Evolutionary conservation across 2,329 filamentous ascomycete genomes (phyloP), one percentile per base, ranked within the genome.

Genomic region (Hypoxylon sp.): DNA sequence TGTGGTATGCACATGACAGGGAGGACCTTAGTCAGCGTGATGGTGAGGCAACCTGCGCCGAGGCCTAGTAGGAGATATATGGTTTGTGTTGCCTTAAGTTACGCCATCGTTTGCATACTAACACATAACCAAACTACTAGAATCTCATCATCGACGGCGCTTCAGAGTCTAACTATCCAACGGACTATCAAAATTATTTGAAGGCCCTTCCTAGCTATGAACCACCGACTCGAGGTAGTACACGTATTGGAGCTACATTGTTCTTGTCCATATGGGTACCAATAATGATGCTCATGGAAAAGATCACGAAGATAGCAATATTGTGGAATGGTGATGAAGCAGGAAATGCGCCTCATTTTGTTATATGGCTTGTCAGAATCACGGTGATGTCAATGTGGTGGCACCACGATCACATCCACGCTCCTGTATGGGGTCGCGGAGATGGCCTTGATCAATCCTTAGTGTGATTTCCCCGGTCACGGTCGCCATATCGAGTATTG

Each of bases 31-130:
- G 53, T 21, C 11, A 48, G 21, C 2, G 53, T 38, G 21, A 58
- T 58, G 53, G 9, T 13, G 19, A 58, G 38, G n/a, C 41, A 58
- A 11, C 53, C 53, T 13, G 14, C 38, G 13, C 53, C 53, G 21
- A 14, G 21, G 2, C 53, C 53, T 7, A 58, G 53, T 28, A 14
- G 28, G 19, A 38, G 53, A 2, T 58, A 58, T 23, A 58, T 46
- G 53, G 53, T 58, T 46, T 32, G 53, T 30, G 28, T 30, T 30
- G 34, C 36, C 13, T 14, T 14, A 41, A 41, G 6, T 30, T 9
- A 30, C 28, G 5, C 6, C 5, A 30, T 30, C 28, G 6, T 30
- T 7, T 25, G 3, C 17, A 6, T 9, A 30, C 5, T 19, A 14
- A 19, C 1, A 11, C 43, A 23, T 11, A 23, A 19, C 7, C 19